A percentile compares a stretch with the other conserved stretches of the same genome.
phyloP scores from a whole-genome alignment of 345 rosid species.

The Sisymbrium irio region DNA sequence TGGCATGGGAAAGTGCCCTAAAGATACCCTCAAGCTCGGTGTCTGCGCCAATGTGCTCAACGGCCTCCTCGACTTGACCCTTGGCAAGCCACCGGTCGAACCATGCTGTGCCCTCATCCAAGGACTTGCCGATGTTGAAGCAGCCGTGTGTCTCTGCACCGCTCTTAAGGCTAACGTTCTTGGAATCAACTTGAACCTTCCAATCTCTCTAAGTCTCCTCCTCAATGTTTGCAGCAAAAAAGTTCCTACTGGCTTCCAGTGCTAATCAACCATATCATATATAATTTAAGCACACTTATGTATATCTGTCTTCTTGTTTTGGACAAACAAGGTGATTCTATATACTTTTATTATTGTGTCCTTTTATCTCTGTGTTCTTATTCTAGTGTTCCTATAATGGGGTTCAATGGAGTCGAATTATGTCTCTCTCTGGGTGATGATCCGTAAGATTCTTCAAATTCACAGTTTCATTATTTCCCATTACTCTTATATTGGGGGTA shows the following conservation, averaged over 20 bases:
- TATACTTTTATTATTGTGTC: conserved; percentile 18
- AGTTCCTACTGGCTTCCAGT: conserved; percentile 45
- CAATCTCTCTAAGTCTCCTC: conserved; percentile 49
- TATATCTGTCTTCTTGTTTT: conserved; percentile 30
- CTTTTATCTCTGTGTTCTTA: conserved; percentile 9
- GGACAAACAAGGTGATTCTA: conserved; percentile 20
- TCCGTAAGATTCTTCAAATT: conserved; percentile 19
- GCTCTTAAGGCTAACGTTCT: conserved; percentile 50
- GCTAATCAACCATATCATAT: conserved; percentile 26
- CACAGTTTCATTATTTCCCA: conserved; percentile 17
- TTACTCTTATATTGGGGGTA: conserved; percentile 16
- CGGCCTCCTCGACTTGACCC: conserved; percentile 45
- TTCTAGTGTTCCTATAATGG: conserved; percentile 1
- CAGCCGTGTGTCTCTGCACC: conserved; percentile 58
- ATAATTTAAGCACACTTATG: conserved; percentile 22
- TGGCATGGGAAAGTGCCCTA: conserved; percentile 39
- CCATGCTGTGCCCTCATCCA: conserved; percentile 52
- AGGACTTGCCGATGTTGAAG: conserved; percentile 53
- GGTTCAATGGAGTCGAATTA: conserved; percentile 13
- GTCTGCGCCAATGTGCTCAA: conserved; percentile 50
- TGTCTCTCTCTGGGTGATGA: conserved; percentile 5
- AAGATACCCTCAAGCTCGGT: conserved; percentile 51
- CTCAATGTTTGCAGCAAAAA: conserved; percentile 48
- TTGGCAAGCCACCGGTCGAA: conserved; percentile 47
- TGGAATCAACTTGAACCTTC: conserved; percentile 53